A percentile compares a stretch with the other conserved stretches of the same genome.
Conservation (phyloP, 306 rosid species). For the Fragaria ananassa region DNA sequence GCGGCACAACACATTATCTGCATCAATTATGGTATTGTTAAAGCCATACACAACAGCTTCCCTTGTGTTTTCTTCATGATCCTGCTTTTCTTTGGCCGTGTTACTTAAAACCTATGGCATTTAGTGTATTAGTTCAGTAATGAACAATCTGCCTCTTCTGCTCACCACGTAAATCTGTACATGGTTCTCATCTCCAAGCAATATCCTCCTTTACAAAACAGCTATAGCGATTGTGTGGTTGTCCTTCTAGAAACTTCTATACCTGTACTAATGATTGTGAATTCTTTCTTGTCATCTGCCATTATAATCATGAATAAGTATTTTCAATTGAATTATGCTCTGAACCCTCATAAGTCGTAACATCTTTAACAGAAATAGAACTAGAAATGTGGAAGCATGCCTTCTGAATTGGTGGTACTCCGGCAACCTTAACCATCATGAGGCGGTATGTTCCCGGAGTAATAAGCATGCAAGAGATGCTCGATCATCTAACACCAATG, state of each 20-base stretch:
- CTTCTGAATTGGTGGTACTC: too few species aligned
- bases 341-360: too few species aligned
- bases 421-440: too few species aligned
- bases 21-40: neutral
- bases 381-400: too few species aligned
- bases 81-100: neutral
- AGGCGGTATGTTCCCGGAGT: too few species aligned
- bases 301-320: neutral
- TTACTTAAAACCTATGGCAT: neutral
- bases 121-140: neutral
- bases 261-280: neutral
- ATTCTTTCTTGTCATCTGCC: conserved; percentile 1
- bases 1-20: neutral
- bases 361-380: too few species aligned
- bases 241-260: neutral
- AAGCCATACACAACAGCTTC: neutral
- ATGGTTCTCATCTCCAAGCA: neutral
- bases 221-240: neutral
- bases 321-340: neutral
- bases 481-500: too few species aligned
- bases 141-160: neutral
- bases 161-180: neutral
- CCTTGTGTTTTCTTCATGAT: conserved; percentile 1
- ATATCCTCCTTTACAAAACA: neutral
- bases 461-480: too few species aligned